Evolutionary conservation across 169 alveolate genomes (phyloP).

Genomic region (Sarcocystis neurona): DNA sequence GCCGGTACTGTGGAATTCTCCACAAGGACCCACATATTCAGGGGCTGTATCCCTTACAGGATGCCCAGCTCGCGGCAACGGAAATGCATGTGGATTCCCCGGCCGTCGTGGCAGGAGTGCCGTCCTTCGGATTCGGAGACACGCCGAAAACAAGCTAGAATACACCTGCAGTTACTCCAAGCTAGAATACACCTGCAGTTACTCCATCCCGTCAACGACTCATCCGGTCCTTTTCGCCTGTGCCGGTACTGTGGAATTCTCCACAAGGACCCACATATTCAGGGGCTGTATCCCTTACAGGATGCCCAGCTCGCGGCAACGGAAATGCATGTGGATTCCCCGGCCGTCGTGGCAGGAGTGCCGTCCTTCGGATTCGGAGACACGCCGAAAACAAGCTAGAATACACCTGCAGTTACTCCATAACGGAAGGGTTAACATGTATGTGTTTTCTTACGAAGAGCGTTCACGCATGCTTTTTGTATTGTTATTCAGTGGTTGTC

Average conservation of each 20-base stretch:
- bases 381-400: no score
- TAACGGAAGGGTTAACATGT: no score
- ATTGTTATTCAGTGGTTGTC: no score
- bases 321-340: background rate
- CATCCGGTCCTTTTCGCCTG: background rate
- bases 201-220: background rate
- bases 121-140: no score
- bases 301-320: constrained; percentile 15
- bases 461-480: no score
- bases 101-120: background rate
- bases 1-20: constrained; percentile 31
- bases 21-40: constrained; percentile 45
- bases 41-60: constrained; percentile 38
- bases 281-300: constrained; percentile 40
- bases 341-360: background rate
- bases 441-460: no score
- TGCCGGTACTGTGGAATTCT: constrained; percentile 37
- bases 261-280: constrained; percentile 39
- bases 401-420: no score
- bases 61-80: constrained; percentile 10
- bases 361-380: no score
- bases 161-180: no score
- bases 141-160: no score
- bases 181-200: no score
- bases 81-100: background rate